These are phyloP conservation scores for Laguncularia racemosa DNA, from an alignment of 345 rosid genomes.

Conservation along the genomic window DNA sequence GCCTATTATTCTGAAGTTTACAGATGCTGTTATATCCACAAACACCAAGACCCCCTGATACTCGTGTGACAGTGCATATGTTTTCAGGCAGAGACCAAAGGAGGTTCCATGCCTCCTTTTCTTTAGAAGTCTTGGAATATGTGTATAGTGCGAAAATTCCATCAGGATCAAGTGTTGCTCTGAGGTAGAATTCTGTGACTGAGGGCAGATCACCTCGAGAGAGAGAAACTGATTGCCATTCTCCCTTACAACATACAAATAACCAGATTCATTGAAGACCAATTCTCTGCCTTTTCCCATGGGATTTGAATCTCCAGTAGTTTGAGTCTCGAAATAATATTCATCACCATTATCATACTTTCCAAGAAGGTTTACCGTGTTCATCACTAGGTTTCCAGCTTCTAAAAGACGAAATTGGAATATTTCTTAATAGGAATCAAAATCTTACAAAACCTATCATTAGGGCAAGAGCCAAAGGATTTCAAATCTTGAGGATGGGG, in stretches of 20 bases:
- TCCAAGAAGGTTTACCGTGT: not conserved
- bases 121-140: too few relatives aligned
- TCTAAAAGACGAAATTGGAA: conserved; percentile 17
- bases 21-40: conserved; percentile 36
- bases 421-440: too few relatives aligned
- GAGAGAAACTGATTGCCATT: conserved; percentile 8
- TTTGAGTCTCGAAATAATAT: conserved; percentile 12
- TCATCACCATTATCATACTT: conserved; percentile 8
- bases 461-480: too few relatives aligned
- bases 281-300: conserved; percentile 18
- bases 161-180: conserved; percentile 31
- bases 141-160: too few relatives aligned
- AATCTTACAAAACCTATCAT: too few relatives aligned
- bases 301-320: not conserved
- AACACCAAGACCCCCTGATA: conserved; percentile 15
- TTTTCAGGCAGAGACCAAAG: too few relatives aligned
- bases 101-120: too few relatives aligned
- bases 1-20: conserved; percentile 11
- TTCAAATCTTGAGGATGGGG: too few relatives aligned
- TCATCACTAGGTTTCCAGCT: conserved; percentile 25
- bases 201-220: not conserved
- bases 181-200: conserved; percentile 6
- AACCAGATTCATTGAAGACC: conserved; percentile 20
- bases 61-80: not conserved
- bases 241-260: conserved; percentile 14